These are phyloP conservation scores for Aureobasidium sp. DNA, from an alignment of 2,329 filamentous ascomycete genomes.

Conservation along the genomic window DNA sequence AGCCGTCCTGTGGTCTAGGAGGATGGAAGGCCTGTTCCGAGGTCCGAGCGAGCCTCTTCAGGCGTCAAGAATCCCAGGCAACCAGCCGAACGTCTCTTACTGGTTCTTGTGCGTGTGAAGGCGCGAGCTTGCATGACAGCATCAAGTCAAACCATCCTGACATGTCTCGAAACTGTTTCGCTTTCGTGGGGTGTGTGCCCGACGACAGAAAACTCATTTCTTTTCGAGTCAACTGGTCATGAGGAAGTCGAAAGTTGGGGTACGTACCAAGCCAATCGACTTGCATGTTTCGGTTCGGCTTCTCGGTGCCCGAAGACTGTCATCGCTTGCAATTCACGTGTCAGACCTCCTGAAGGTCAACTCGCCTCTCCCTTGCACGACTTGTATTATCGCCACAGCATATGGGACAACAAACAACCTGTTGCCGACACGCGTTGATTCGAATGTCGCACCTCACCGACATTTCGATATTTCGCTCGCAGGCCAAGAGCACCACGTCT, in stretches of 20 bases:
- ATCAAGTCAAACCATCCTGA: slow-evolving; percentile 1
- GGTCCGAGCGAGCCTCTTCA: neutral
- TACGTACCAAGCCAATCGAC: neutral
- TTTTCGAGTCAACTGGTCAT: slow-evolving; percentile 1
- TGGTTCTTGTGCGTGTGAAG: neutral
- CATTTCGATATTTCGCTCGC: neutral
- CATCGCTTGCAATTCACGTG: neutral
- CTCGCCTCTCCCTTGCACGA: neutral
- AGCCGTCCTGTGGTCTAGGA: neutral
- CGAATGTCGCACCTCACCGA: slow-evolving; percentile 3
- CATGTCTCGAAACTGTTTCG: neutral
- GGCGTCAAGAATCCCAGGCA: neutral
- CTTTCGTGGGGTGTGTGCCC: neutral
- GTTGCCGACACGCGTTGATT: neutral
- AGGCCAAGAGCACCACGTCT: neutral
- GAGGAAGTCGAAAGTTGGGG: neutral
- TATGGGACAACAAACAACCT: slow-evolving; percentile 1
- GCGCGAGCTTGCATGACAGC: neutral
- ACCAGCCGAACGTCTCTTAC: neutral
- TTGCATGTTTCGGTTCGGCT: neutral
- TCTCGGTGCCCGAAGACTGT: neutral
- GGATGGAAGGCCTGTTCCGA: slow-evolving; percentile 1
- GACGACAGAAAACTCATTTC: neutral
- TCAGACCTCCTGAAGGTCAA: neutral
- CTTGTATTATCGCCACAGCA: neutral